Percentiles rank a stretch among this genome's conserved stretches.
Evolutionary conservation across 805 yeast species (phyloP).

Genomic region (Spathaspora hagerdaliae): DNA sequence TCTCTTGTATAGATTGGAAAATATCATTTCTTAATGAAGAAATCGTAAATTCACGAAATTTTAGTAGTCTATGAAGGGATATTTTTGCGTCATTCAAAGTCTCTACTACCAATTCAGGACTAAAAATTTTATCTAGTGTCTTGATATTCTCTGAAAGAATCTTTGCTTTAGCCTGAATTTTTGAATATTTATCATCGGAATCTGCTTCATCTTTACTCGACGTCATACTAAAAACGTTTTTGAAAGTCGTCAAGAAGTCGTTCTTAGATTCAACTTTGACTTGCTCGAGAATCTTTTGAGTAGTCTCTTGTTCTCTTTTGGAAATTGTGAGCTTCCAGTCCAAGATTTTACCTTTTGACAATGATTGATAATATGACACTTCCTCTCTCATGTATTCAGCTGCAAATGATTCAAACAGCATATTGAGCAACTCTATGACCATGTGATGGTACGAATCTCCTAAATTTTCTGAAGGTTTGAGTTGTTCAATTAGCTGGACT

Average conservation of each 20-base stretch:
- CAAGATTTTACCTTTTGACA: constrained; percentile 19
- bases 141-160: constrained; percentile 72
- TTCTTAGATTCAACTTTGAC: constrained; percentile 48
- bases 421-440: constrained; percentile 35
- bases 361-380: constrained; percentile 20
- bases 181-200: constrained; percentile 43
- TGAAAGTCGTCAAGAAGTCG: constrained; percentile 61
- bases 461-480: constrained; percentile 28
- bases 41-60: constrained; percentile 31
- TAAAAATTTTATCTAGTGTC: constrained; percentile 70
- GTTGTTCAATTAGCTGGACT: constrained; percentile 18
- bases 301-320: constrained; percentile 46
- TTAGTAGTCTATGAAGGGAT: constrained; percentile 55
- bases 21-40: constrained; percentile 29
- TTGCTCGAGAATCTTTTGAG: constrained; percentile 43
- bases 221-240: constrained; percentile 51
- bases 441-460: constrained; percentile 32
- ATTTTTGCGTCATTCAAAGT: constrained; percentile 65
- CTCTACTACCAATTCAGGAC: constrained; percentile 73
- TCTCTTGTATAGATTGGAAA: constrained; percentile 45
- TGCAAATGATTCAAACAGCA: constrained; percentile 37
- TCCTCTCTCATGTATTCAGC: constrained; percentile 40
- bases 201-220: constrained; percentile 17
- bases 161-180: constrained; percentile 76
- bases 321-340: constrained; percentile 35